Percentiles rank a stretch among this genome's conserved stretches.
Evolutionary conservation across 805 yeast genomes (phyloP).

Genomic region (Scheffersomyces spartinae): DNA sequence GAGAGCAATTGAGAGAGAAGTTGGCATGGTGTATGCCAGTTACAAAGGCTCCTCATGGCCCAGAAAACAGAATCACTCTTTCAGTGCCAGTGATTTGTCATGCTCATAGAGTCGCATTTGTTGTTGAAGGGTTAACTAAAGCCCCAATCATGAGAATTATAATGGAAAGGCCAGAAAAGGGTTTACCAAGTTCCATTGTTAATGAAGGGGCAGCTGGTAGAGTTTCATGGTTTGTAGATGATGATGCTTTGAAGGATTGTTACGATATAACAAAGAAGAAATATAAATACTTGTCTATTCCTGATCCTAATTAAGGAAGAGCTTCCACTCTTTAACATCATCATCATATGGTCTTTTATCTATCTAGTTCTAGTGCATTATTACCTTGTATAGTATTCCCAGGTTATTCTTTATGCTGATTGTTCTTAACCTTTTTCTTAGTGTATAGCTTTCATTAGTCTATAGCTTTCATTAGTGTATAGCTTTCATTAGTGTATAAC

Average conservation of each 20-base stretch:
- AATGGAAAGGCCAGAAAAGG: constrained; percentile 95
- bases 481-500: too few relatives aligned
- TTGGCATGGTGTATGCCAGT: constrained; percentile 95
- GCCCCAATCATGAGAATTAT: constrained; percentile 86
- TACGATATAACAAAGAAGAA: constrained; percentile 57
- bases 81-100: constrained; percentile 94
- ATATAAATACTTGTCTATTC: constrained; percentile 52
- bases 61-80: constrained; percentile 73
- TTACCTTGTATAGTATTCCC: too few relatives aligned
- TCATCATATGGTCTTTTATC: too few relatives aligned
- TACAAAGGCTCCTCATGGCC: constrained; percentile 83
- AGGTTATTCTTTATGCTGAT: too few relatives aligned
- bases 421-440: too few relatives aligned
- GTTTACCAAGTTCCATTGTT: constrained; percentile 85
- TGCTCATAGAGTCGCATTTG: constrained; percentile 85
- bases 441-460: too few relatives aligned
- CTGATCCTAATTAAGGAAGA: too few relatives aligned
- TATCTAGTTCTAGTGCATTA: too few relatives aligned
- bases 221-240: constrained; percentile 95
- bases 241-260: constrained; percentile 78
- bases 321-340: too few relatives aligned
- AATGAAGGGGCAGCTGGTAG: constrained; percentile 96
- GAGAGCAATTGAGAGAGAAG: constrained; percentile 73
- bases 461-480: too few relatives aligned
- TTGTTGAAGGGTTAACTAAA: constrained; percentile 92